A percentile compares a stretch with the other conserved stretches of the same genome.
phyloP scores from a whole-genome alignment of 1,284 basidiomycete species.

The Trametes versicolor region DNA sequence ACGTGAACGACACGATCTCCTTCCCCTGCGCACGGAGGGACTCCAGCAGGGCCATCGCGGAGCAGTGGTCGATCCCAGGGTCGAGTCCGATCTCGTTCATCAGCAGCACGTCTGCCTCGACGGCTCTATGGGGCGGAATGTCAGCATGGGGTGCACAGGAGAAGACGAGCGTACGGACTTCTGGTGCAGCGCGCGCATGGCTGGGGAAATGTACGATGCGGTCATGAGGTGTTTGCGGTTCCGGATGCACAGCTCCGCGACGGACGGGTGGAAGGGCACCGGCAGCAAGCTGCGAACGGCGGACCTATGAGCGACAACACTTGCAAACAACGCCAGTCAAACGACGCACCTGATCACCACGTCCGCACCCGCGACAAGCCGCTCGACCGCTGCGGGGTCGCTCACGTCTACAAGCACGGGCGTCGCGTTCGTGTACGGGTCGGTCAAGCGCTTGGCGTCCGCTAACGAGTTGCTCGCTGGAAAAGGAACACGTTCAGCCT shows the following conservation, averaged over 20 bases:
- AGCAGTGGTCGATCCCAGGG: conserved; percentile 96
- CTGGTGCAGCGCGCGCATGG: conserved; percentile 77
- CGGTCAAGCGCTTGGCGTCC: conserved; percentile 69
- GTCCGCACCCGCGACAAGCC: conserved; percentile 67
- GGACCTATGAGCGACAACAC: neutral
- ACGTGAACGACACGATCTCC: conserved; percentile 82
- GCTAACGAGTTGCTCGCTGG: conserved; percentile 78
- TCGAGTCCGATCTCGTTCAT: conserved; percentile 96
- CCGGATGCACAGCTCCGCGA: conserved; percentile 84
- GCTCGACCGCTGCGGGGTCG: conserved; percentile 58
- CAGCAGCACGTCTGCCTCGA: conserved; percentile 74
- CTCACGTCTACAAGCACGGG: conserved; percentile 72
- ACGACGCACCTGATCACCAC: conserved; percentile 71
- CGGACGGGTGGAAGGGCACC: conserved; percentile 76
- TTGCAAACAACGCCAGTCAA: neutral
- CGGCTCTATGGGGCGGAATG: conserved; percentile 60
- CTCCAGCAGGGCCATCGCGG: conserved; percentile 82
- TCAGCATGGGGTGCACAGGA: neutral
- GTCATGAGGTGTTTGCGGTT: conserved; percentile 87
- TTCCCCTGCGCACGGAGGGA: conserved; percentile 67
- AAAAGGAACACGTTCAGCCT: conserved; percentile 12
- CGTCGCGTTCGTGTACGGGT: conserved; percentile 64
- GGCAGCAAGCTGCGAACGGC: conserved; percentile 73
- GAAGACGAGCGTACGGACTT: conserved; percentile 54
- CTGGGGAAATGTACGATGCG: conserved; percentile 90